Base-by-base conservation (phyloP, 169 alveolate genomes). In the Plasmodium yoelii region DNA sequence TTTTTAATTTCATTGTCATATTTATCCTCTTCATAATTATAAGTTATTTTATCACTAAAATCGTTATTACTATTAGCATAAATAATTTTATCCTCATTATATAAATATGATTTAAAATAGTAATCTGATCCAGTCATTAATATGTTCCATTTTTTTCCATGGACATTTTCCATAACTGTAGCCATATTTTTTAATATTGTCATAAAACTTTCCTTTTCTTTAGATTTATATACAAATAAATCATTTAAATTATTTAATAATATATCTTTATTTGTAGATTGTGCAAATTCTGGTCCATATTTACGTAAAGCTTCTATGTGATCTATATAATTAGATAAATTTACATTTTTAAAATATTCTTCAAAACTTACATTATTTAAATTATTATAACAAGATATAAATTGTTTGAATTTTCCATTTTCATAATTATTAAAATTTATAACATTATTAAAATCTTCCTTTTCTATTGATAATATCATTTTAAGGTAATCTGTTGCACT, bases 101-200 rank as follows among this genome's bases (percentile, higher is more conserved):
- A 18, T 68, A 44, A n/a, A 49, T 22, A 68, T 0, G 90, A 53
- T 18, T 49, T 82, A n/a, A 82, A 55, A 70, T 57, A 65, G 69
- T 68, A 82, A 39, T 82, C 73, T 2, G 67, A 59, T 2, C 65
- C 67, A 8, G 63, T 28, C 7, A 82, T 22, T 22, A 82, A 56
- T 13, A 82, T 67, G 39, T 82, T 82, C 90, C 90, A 82, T 26
- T 65, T 82, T 8, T 34, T 82, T 3, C 69, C 69, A 26, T 82
- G 64, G 7, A 55, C 63, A 2, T 67, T 13, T 44, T 46, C 90
- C 72, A 82, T 82, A 26, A 24, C 26, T 13, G 34, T 28, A 24
- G 15, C 15, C 22, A 82, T 82, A 6, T 69, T 67, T 61, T 69
- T 82, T 67, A 82, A 42, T 15, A 44, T 65, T n/a, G 6, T 34